Evolutionary conservation across 768 basidiomycete species (phyloP).

Genomic region (Hericium rajendrae): DNA sequence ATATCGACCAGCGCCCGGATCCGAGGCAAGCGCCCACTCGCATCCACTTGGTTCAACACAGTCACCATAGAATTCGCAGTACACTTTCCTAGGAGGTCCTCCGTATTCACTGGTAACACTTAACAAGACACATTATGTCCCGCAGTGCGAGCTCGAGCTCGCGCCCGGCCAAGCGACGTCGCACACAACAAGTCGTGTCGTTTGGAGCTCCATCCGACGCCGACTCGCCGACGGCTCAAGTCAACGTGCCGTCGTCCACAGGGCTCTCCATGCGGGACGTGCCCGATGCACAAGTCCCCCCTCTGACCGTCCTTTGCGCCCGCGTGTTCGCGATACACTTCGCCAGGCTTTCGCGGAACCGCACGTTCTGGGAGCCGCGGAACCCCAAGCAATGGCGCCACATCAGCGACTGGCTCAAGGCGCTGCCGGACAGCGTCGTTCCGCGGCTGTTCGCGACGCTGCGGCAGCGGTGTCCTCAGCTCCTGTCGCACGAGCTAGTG

Average conservation of each 20-base stretch:
- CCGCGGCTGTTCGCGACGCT: slow-evolving; percentile 45
- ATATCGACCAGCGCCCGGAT: no score
- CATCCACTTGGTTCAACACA: no score
- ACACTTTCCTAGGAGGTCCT: no score
- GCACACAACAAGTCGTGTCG: slow-evolving; percentile 8
- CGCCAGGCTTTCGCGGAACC: slow-evolving; percentile 28
- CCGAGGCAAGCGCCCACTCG: no score
- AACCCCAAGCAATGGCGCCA: slow-evolving; percentile 2
- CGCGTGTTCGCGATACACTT: slow-evolving; percentile 42
- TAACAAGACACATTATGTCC: no score
- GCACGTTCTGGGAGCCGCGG: slow-evolving; percentile 27
- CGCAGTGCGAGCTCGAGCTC: background rate
- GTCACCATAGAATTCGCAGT: no score
- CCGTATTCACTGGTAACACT: no score
- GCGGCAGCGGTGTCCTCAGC: slow-evolving; percentile 36
- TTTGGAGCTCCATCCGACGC: slow-evolving; percentile 39
- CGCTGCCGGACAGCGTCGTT: slow-evolving; percentile 42
- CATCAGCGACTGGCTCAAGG: slow-evolving; percentile 31
- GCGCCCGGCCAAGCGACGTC: slow-evolving; percentile 21
- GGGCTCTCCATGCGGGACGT: slow-evolving; percentile 35
- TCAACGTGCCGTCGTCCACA: slow-evolving; percentile 38
- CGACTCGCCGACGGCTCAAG: slow-evolving; percentile 29
- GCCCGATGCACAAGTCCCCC: slow-evolving; percentile 23
- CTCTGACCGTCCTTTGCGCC: slow-evolving; percentile 41
- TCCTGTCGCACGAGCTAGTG: slow-evolving; percentile 47